Evolutionary conservation across 1,284 basidiomycete species (phyloP).

Genomic region (Ceratobasidium sp.): DNA sequence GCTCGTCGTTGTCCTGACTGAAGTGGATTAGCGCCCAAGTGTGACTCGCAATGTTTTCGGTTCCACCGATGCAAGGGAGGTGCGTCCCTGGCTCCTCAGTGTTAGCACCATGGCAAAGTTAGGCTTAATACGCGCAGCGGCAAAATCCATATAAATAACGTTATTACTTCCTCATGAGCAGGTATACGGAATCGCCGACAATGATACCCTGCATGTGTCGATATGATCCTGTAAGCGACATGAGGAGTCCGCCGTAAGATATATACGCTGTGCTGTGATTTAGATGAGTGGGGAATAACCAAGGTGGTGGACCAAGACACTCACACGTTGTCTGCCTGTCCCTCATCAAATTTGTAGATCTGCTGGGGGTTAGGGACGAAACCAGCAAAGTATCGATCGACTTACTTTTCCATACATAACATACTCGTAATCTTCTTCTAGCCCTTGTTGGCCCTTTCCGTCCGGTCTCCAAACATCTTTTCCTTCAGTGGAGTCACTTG

Average conservation of each 20-base stretch:
- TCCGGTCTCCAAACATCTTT: constrained; percentile 88
- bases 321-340: constrained; percentile 82
- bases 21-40: constrained; percentile 23
- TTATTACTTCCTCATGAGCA: constrained; percentile 67
- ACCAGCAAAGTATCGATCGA: constrained; percentile 19
- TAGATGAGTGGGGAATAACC: constrained; percentile 43
- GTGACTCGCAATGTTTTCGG: constrained; percentile 10
- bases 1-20: neutral
- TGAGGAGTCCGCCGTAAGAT: constrained; percentile 95
- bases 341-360: constrained; percentile 98
- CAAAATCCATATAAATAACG: constrained; percentile 6
- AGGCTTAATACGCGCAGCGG: neutral
- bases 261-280: constrained; percentile 86
- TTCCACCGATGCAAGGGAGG: neutral
- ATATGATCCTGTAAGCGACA: constrained; percentile 93
- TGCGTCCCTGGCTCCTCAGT: neutral
- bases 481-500: constrained; percentile 66
- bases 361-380: constrained; percentile 53
- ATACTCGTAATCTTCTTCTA: constrained; percentile 98
- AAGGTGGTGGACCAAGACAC: constrained; percentile 52
- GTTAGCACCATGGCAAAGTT: neutral
- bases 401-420: constrained; percentile 98
- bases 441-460: constrained; percentile 82
- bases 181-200: constrained; percentile 91
- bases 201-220: constrained; percentile 93